Conservation (phyloP, 2,329 filamentous ascomycete species). For the Talaromyces sp. region DNA sequence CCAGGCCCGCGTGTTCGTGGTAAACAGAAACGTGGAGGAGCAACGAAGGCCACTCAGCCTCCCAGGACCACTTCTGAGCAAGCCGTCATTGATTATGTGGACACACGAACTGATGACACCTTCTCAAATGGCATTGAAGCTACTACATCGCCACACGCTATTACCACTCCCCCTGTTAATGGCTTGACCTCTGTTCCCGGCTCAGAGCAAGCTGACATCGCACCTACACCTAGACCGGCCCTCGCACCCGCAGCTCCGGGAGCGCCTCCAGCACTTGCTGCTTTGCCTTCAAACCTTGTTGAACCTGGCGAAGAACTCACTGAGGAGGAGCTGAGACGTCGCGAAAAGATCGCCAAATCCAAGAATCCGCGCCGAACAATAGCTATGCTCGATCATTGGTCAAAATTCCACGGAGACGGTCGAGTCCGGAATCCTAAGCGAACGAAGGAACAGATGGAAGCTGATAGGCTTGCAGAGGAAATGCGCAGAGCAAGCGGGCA, state of each 20-base stretch:
- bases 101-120: not conserved
- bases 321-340: constrained; percentile 29
- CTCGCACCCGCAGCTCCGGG: constrained; percentile 13
- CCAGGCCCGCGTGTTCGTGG: constrained; percentile 9
- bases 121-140: not conserved
- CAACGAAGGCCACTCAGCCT: not conserved
- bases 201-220: constrained; percentile 5
- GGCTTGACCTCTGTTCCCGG: not conserved
- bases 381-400: constrained; percentile 44
- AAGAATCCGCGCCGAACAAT: constrained; percentile 43
- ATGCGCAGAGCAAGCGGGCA: constrained; percentile 23
- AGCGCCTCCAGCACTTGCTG: constrained; percentile 17
- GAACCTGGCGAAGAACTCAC: constrained; percentile 23
- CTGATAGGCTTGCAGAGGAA: constrained; percentile 31
- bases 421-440: constrained; percentile 42
- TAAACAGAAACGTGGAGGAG: constrained; percentile 10
- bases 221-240: constrained; percentile 8
- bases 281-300: constrained; percentile 6
- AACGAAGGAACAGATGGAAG: constrained; percentile 42
- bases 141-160: constrained; percentile 5
- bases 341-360: constrained; percentile 38
- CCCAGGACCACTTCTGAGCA: not conserved
- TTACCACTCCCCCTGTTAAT: constrained; percentile 7
- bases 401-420: constrained; percentile 39
- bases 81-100: not conserved